Percentiles rank a stretch among this genome's conserved stretches.
These are phyloP conservation scores for Dactylellina leptospora DNA, from an alignment of 2,329 filamentous ascomycete species.

Conservation along the genomic window DNA sequence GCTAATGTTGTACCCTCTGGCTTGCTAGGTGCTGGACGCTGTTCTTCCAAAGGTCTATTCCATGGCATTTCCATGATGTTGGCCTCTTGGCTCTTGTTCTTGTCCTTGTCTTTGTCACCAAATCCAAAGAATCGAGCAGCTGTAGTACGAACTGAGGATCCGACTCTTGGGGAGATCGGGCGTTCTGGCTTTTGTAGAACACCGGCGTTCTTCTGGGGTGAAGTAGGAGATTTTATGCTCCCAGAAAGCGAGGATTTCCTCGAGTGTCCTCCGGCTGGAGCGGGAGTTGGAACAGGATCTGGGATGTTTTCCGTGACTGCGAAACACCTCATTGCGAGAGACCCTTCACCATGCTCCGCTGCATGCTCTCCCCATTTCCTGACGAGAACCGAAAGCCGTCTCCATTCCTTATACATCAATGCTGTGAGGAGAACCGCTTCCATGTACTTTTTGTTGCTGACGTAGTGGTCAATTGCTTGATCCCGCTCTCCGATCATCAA, in stretches of 20 bases:
- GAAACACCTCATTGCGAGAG: conserved; percentile 69
- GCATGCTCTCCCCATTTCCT: conserved; percentile 95
- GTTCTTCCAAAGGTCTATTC: conserved; percentile 47
- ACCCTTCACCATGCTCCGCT: conserved; percentile 83
- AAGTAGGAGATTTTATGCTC: conserved; percentile 48
- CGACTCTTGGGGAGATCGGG: conserved; percentile 45
- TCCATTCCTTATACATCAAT: conserved; percentile 88
- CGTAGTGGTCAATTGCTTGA: conserved; percentile 94
- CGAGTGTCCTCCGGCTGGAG: conserved; percentile 38
- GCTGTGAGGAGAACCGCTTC: conserved; percentile 90
- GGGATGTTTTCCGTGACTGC: conserved; percentile 47
- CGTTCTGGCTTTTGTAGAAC: conserved; percentile 44
- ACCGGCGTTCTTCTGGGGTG: conserved; percentile 46
- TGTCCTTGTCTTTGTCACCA: conserved; percentile 47
- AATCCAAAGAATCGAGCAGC: conserved; percentile 50
- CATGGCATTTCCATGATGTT: conserved; percentile 54
- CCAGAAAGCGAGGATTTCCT: conserved; percentile 49
- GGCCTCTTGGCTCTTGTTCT: conserved; percentile 32
- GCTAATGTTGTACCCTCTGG: neutral
- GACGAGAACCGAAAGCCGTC: conserved; percentile 84
- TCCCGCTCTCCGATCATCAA: conserved; percentile 90
- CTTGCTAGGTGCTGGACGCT: conserved; percentile 21
- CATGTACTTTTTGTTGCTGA: conserved; percentile 89
- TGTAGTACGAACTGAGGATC: conserved; percentile 40
- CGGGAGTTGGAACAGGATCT: conserved; percentile 25